These are phyloP conservation scores for Umbelopsis vinacea DNA, from an alignment of 192 early-diverging fungal genomes.

Conservation along the genomic window DNA sequence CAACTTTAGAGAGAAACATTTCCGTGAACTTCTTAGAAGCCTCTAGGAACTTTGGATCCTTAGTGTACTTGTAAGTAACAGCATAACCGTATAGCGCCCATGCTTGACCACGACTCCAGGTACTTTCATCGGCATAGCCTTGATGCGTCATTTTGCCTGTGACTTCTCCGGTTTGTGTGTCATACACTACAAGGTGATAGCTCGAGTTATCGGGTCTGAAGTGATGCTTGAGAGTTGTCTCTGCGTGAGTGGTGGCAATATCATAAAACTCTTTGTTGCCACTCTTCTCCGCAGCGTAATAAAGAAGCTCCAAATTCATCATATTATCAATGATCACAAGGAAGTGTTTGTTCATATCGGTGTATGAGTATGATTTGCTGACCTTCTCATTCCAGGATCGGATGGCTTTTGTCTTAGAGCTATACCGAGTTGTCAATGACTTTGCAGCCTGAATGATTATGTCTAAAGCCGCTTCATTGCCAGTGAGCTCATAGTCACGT, in stretches of 20 bases:
- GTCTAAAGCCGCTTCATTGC: background rate
- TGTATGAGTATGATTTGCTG: slow-evolving; percentile 16
- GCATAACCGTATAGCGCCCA: slow-evolving; percentile 20
- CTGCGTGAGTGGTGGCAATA: slow-evolving; percentile 19
- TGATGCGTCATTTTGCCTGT: slow-evolving; percentile 10
- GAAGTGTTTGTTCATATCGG: slow-evolving; percentile 14
- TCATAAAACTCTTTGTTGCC: slow-evolving; percentile 17
- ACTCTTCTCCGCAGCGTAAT: slow-evolving; percentile 13
- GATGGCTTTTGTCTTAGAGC: slow-evolving; percentile 3
- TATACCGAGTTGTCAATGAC: slow-evolving; percentile 21
- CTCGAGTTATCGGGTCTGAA: slow-evolving; percentile 16
- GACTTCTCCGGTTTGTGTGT: slow-evolving; percentile 15
- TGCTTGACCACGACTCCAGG: slow-evolving; percentile 23
- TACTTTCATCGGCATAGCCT: slow-evolving; percentile 22
- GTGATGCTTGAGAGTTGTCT: slow-evolving; percentile 21
- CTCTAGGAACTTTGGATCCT: slow-evolving; percentile 14
- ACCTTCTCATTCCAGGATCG: slow-evolving; percentile 15
- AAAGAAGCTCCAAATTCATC: slow-evolving; percentile 22
- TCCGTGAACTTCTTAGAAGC: slow-evolving; percentile 15
- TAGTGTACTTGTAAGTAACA: slow-evolving; percentile 17
- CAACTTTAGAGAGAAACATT: slow-evolving; percentile 7
- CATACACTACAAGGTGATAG: slow-evolving; percentile 22
- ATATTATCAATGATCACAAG: slow-evolving; percentile 21
- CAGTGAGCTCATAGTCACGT: slow-evolving; percentile 22
- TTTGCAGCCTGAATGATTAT: slow-evolving; percentile 21